A percentile compares a stretch with the other conserved stretches of the same genome.
These are phyloP conservation scores for Ustilago crameri DNA, from an alignment of 1,284 basidiomycete species.

Conservation along the genomic window DNA sequence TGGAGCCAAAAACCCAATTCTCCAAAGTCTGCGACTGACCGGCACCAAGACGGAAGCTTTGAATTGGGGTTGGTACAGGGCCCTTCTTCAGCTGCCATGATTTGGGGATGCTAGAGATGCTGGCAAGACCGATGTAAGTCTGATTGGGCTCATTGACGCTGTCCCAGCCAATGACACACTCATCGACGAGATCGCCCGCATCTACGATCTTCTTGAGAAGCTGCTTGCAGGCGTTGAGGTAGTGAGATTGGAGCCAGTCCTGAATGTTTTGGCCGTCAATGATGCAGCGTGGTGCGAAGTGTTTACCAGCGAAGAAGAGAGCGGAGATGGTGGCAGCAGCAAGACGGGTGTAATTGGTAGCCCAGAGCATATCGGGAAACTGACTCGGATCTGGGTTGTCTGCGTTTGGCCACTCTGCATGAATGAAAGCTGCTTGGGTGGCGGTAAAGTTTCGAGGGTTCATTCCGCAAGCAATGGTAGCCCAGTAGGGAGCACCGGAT, in stretches of 20 bases:
- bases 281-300: constrained; percentile 88
- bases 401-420: constrained; percentile 83
- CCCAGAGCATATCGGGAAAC: constrained; percentile 93
- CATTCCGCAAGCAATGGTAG: constrained; percentile 88
- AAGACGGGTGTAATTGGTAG: constrained; percentile 91
- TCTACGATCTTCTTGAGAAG: constrained; percentile 80
- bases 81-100: constrained; percentile 77
- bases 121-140: constrained; percentile 81
- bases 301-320: constrained; percentile 90
- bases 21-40: constrained; percentile 86
- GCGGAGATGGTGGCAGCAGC: constrained; percentile 90
- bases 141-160: constrained; percentile 93
- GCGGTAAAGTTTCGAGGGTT: constrained; percentile 84
- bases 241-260: constrained; percentile 89
- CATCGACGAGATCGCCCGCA: constrained; percentile 81
- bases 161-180: constrained; percentile 95
- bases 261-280: constrained; percentile 94
- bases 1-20: constrained; percentile 80
- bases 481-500: constrained; percentile 96
- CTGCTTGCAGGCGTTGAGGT: constrained; percentile 78
- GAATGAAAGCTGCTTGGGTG: constrained; percentile 86
- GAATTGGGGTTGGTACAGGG: constrained; percentile 83
- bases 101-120: constrained; percentile 69
- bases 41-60: constrained; percentile 87
- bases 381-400: constrained; percentile 76